Evolutionary conservation across 805 yeast genomes (phyloP), one percentile per base, ranked within the genome.

Genomic region (Nakazawaea pomicola): DNA sequence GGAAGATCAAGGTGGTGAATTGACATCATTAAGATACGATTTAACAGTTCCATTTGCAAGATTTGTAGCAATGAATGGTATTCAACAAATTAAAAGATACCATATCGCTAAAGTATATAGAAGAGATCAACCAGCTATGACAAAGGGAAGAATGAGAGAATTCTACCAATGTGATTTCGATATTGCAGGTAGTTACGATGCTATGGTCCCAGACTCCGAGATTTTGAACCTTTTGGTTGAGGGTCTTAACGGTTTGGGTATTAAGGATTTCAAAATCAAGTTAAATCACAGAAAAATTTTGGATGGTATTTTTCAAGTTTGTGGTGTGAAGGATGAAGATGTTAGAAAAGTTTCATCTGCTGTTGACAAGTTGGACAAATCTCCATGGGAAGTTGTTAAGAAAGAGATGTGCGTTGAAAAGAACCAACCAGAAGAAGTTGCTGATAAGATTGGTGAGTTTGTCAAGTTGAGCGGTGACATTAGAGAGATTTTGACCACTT

Each of bases 51-150:
- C 99, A 42, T 93, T 93, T 67, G 99, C 99, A 11, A 78, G 99
- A 59, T 93, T 76, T 56, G 95, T 91, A 41, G 99, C 99, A 15
- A 85, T 88, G 87, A 93, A 93, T 68, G 88, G 86, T 54, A 77
- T 93, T 46, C 82, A 87, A 53, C 77, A 71, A 57, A 91, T 93
- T 64, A 93, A 93, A 67, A 76, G 99, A 59, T 93, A 80, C 61
- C 99, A 93, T 67, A 87, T 93, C 49, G 99, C 99, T 52, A 93
- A 93, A 63, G 99, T 93, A 41, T 93, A 93, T 67, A 81, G 99
- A 70, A 84, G 99, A 67, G 99, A 93, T 61, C 99, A 93, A 66
- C 99, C 99, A 4, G 99, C 99, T 7, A 93, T 93, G 99, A 91
- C 98, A 38, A 93, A 93, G 66, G 99, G 99, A 47, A 79, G 99